Percentiles rank a stretch among this genome's conserved stretches.
Evolutionary conservation across 75 land plant species (phyloP).

Genomic region (Selaginella tamariscina): DNA sequence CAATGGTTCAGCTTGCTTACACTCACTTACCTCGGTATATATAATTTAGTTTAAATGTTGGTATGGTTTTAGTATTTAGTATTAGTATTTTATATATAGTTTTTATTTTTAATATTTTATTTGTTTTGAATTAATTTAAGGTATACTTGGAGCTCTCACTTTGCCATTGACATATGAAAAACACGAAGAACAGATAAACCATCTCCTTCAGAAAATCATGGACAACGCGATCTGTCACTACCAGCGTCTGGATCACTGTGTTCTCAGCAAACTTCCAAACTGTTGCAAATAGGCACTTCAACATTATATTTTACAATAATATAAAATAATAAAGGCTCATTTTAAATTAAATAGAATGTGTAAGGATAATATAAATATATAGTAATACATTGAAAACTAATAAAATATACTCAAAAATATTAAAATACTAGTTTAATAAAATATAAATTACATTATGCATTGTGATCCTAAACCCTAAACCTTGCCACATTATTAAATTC

Average conservation of each 20-base stretch:
- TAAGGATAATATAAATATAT: too few species aligned
- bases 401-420: too few species aligned
- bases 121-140: too few species aligned
- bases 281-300: too few species aligned
- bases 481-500: neutral
- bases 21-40: neutral
- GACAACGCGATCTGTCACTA: neutral
- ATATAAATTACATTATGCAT: too few species aligned
- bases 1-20: slow-evolving; percentile 1
- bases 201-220: neutral
- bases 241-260: neutral
- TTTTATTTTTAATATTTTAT: too few species aligned
- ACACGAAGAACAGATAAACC: neutral
- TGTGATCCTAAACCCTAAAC: too few species aligned
- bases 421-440: too few species aligned
- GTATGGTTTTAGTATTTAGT: neutral
- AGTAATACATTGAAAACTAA: too few species aligned
- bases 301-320: too few species aligned
- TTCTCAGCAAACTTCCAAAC: neutral
- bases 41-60: neutral
- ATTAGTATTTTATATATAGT: neutral
- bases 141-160: neutral
- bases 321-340: too few species aligned
- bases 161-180: neutral
- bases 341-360: too few species aligned